Evolutionary conservation across 768 basidiomycete genomes (phyloP).

Genomic region (Amanita phalloides): DNA sequence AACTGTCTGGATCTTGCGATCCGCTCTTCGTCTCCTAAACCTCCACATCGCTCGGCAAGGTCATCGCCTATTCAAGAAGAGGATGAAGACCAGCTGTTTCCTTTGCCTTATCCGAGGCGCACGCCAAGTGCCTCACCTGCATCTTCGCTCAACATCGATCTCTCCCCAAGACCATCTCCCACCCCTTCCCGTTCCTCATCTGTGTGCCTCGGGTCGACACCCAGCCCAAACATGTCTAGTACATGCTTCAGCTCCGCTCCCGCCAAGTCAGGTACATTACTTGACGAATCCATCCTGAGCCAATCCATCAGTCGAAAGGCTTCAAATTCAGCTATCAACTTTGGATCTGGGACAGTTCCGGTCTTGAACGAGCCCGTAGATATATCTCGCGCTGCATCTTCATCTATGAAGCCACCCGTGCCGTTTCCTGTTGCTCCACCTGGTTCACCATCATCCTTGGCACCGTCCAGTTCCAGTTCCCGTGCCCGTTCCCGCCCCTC

Average conservation of each 20-base stretch:
- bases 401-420: neutral
- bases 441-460: neutral
- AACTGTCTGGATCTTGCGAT: neutral
- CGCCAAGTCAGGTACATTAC: constrained; percentile 3
- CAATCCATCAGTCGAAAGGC: neutral
- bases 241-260: constrained; percentile 11
- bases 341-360: neutral
- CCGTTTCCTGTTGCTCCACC: neutral
- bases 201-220: constrained; percentile 2
- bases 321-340: neutral
- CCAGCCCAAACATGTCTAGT: constrained; percentile 24
- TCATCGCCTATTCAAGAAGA: constrained; percentile 40
- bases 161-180: constrained; percentile 12
- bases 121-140: constrained; percentile 32
- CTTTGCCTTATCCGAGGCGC: constrained; percentile 48
- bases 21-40: neutral
- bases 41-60: constrained; percentile 4
- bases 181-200: constrained; percentile 7
- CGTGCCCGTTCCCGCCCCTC: neutral
- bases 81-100: constrained; percentile 46
- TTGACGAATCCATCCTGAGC: constrained; percentile 7
- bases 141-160: constrained; percentile 9
- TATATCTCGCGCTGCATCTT: neutral
- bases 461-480: neutral
- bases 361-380: neutral